Conservation (phyloP, 1,284 basidiomycete species). For the Leccinum variabile region DNA sequence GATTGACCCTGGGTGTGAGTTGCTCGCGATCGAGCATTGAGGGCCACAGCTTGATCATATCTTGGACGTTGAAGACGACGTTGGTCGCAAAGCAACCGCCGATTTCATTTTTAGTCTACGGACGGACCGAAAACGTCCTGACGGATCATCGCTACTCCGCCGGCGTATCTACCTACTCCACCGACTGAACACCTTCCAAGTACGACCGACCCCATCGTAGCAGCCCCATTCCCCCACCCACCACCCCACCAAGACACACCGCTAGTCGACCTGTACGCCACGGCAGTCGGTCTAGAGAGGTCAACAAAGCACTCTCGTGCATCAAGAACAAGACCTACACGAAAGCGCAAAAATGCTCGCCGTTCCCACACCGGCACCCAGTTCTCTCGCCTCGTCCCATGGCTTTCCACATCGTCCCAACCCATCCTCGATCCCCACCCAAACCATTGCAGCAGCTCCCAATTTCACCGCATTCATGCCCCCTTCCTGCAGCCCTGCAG, state of each 20-base stretch:
- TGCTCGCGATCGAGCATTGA: slow-evolving; percentile 55
- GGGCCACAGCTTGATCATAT: slow-evolving; percentile 72
- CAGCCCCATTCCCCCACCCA: slow-evolving; percentile 54
- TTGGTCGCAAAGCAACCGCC: slow-evolving; percentile 8
- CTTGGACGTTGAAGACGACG: slow-evolving; percentile 23
- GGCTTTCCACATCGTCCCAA: slow-evolving; percentile 45
- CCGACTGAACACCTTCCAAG: slow-evolving; percentile 31
- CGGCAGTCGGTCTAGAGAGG: slow-evolving; percentile 56
- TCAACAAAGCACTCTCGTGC: slow-evolving; percentile 1
- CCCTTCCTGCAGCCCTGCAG: slow-evolving; percentile 69
- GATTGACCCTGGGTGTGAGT: slow-evolving; percentile 66
- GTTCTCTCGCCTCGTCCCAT: slow-evolving; percentile 51
- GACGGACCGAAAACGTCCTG: slow-evolving; percentile 7
- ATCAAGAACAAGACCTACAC: slow-evolving; percentile 50
- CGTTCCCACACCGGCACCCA: slow-evolving; percentile 66
- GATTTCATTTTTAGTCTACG: slow-evolving; percentile 16
- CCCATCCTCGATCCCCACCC: slow-evolving; percentile 70
- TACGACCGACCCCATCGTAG: slow-evolving; percentile 48
- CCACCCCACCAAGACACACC: slow-evolving; percentile 50
- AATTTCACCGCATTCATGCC: slow-evolving; percentile 58
- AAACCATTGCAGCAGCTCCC: slow-evolving; percentile 55
- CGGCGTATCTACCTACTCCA: slow-evolving; percentile 1
- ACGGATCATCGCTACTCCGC: slow-evolving; percentile 23
- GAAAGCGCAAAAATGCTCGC: slow-evolving; percentile 56
- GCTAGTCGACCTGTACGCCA: slow-evolving; percentile 51